Conservation (phyloP, 108 stramenopile genomes). For the Ochromonas danica region DNA sequence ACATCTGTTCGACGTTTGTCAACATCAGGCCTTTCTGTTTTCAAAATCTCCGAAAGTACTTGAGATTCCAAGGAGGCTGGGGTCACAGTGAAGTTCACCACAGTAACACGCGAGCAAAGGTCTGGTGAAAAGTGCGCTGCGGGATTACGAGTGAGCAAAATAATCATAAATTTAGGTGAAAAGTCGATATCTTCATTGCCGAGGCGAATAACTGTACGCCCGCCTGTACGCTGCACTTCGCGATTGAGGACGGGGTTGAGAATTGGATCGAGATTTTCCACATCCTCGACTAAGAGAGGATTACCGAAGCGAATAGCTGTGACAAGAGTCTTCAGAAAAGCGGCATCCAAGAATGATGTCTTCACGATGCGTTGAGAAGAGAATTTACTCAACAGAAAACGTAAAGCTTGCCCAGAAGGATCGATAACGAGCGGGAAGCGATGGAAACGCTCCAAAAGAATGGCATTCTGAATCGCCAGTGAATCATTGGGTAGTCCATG, state of each 20-base stretch:
- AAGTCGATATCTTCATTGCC: slow-evolving; percentile 97
- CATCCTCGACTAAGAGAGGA: slow-evolving; percentile 88
- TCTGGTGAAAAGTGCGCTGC: slow-evolving; percentile 86
- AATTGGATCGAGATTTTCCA: slow-evolving; percentile 85
- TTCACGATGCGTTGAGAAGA: slow-evolving; percentile 78
- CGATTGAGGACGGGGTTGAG: slow-evolving; percentile 92
- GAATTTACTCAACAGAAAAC: slow-evolving; percentile 81
- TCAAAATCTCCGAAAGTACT: slow-evolving; percentile 76
- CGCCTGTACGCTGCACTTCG: slow-evolving; percentile 89
- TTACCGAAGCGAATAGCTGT: slow-evolving; percentile 96
- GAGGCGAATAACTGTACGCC: slow-evolving; percentile 83
- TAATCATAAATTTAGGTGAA: slow-evolving; percentile 86
- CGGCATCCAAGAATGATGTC: slow-evolving; percentile 90
- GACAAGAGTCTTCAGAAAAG: slow-evolving; percentile 94
- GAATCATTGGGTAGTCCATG: slow-evolving; percentile 81
- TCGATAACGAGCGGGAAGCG: slow-evolving; percentile 96
- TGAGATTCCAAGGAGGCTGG: slow-evolving; percentile 86
- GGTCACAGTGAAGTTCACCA: slow-evolving; percentile 93
- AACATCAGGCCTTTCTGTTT: slow-evolving; percentile 85
- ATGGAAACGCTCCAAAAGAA: slow-evolving; percentile 78
- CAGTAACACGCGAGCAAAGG: slow-evolving; percentile 89
- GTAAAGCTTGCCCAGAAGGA: slow-evolving; percentile 88
- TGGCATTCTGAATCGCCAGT: slow-evolving; percentile 89
- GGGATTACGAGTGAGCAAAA: slow-evolving; percentile 86
- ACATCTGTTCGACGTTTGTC: slow-evolving; percentile 75